Evolutionary conservation across 805 yeast genomes (phyloP).

Genomic region (Hanseniaspora lindneri): DNA sequence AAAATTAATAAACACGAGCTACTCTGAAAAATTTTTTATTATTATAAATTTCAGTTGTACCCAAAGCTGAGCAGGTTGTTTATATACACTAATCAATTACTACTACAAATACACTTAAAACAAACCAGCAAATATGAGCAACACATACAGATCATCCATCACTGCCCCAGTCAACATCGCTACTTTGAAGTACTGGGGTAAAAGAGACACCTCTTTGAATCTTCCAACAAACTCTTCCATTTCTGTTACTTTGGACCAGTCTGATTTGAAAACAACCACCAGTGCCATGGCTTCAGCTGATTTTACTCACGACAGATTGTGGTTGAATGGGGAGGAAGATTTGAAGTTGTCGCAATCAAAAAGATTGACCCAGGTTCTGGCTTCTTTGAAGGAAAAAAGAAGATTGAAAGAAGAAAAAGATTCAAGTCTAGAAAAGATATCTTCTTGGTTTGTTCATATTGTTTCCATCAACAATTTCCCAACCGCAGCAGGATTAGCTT

Average conservation of each 20-base stretch:
- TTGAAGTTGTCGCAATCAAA: slow-evolving; percentile 53
- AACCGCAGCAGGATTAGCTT: slow-evolving; percentile 97
- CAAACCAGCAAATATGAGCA: slow-evolving; percentile 31
- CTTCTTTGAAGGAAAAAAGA: slow-evolving; percentile 62
- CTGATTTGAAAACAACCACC: slow-evolving; percentile 82
- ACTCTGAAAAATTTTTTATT: too few species aligned
- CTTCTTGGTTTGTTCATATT: slow-evolving; percentile 58
- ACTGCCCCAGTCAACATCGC: slow-evolving; percentile 98
- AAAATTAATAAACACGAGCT: too few species aligned
- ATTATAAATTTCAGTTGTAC: too few species aligned
- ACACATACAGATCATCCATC: slow-evolving; percentile 57
- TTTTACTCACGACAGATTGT: slow-evolving; percentile 54
- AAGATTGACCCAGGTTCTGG: slow-evolving; percentile 59
- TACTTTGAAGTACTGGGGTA: slow-evolving; percentile 97
- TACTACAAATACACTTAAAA: too few species aligned
- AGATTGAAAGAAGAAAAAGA: slow-evolving; percentile 44
- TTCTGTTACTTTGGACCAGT: slow-evolving; percentile 84
- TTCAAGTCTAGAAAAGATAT: slow-evolving; percentile 44
- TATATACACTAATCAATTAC: too few species aligned
- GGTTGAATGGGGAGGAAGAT: slow-evolving; percentile 65
- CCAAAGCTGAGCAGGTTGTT: too few species aligned
- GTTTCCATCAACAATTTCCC: slow-evolving; percentile 95
- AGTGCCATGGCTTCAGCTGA: slow-evolving; percentile 60
- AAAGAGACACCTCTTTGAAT: slow-evolving; percentile 77
- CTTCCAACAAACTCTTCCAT: slow-evolving; percentile 94